These are phyloP conservation scores for Talaromyces rugulosus DNA, from an alignment of 2,329 filamentous ascomycete genomes.

Conservation along the genomic window DNA sequence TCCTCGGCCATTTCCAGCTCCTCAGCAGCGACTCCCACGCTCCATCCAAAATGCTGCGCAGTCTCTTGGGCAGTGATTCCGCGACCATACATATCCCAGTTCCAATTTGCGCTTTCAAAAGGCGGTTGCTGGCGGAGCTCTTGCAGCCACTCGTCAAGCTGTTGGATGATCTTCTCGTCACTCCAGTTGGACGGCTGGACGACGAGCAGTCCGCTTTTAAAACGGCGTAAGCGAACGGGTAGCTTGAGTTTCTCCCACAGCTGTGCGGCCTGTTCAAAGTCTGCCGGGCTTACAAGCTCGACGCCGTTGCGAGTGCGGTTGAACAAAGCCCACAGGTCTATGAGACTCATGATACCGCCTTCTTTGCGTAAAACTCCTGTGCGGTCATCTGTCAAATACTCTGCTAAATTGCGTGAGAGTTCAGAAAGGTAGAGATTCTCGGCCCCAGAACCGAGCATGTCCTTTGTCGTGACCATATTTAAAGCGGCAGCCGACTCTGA, in stretches of 20 bases:
- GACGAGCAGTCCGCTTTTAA: constrained; percentile 91
- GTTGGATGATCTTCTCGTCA: constrained; percentile 80
- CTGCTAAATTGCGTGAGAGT: constrained; percentile 75
- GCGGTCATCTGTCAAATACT: constrained; percentile 82
- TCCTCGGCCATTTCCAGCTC: constrained; percentile 98
- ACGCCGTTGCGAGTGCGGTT: constrained; percentile 90
- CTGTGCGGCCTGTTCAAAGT: constrained; percentile 84
- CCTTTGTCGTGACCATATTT: constrained; percentile 88
- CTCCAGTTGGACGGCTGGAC: constrained; percentile 85
- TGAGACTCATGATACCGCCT: constrained; percentile 82
- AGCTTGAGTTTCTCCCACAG: constrained; percentile 85
- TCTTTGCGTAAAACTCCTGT: constrained; percentile 72
- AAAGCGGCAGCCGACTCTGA: constrained; percentile 80
- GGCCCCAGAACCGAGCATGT: constrained; percentile 77
- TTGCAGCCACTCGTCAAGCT: constrained; percentile 71
- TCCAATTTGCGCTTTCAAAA: constrained; percentile 64
- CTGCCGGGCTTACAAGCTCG: constrained; percentile 83
- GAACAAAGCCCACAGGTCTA: constrained; percentile 92
- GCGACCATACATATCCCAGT: constrained; percentile 72
- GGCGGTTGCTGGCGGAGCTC: constrained; percentile 66
- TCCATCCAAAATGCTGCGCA: constrained; percentile 92
- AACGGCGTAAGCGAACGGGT: constrained; percentile 79
- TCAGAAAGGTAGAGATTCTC: constrained; percentile 88
- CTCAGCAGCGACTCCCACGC: constrained; percentile 89
- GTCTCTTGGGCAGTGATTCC: constrained; percentile 87